Evolutionary conservation across 495 filamentous ascomycete species (phyloP), one percentile per base, ranked within the genome.

Genomic region (Penicillium maclennaniae): DNA sequence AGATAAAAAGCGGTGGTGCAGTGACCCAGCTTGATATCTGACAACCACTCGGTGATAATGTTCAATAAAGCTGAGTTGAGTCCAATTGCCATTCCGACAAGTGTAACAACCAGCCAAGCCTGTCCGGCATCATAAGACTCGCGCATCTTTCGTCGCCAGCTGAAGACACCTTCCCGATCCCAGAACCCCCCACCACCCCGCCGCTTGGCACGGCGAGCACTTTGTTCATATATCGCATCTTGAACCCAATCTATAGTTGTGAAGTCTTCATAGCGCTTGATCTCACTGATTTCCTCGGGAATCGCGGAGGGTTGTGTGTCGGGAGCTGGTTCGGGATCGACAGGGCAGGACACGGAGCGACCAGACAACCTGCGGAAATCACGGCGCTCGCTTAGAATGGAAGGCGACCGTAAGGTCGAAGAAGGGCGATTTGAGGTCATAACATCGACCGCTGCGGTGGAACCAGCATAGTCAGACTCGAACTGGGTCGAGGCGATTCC

Each of bases 181-280:
- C 88, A 91, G 59, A 88, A 87, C 3, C 88, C 86, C 17, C 82
- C 85, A 15, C 83, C 83, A 56, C 86, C 85, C 74, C 83, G 84
- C 62, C 86, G 80, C 65, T 85, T 78, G 17, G 87, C 82, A 61
- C 88, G 87, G 45, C 92, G 80, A 43, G 92, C 83, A 34, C 87
- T 71, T 68, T 96, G 89, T 69, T 96, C 93, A 43, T 91, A 86
- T 14, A 92, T 86, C 2, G 92, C 92, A 83, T 98, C 93, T 67
- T 98, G 91, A 1, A 98, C 91, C 93, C 93, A 98, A 69, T 98
- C 92, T 81, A 98, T 98, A 0, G 93, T 98, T 5, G 92, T 97
- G 66, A 98, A 98, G 65, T 89, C 85, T 68, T 97, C 93, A 74
- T 98, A 98, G 71, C 95, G 83, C 71, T 96, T 96, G 66, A 98